Base-by-base conservation (phyloP, 768 basidiomycete genomes). In the Mycena filopes region DNA sequence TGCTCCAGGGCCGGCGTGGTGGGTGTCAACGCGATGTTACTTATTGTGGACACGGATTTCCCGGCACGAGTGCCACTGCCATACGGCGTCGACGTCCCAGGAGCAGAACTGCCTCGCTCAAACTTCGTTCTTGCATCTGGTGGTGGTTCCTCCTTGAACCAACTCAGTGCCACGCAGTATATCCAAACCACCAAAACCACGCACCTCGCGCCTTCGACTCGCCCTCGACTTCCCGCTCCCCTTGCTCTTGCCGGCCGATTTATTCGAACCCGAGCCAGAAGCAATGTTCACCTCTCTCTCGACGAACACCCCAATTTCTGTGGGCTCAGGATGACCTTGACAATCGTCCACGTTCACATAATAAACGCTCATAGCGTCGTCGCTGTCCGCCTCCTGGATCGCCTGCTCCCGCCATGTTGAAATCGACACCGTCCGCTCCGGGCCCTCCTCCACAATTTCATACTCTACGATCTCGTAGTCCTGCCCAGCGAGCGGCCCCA, bases 341-440 rank as follows among this genome's bases (percentile, higher is more conserved):
- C 77, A 80, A 21, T 80, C 79, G 25, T 76, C 76, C 6, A 78
- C 72, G 53, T 75, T 78, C 62, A 83, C 71, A 70, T 80, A 84
- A 73, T 83, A 84, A 31, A 86, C 77, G 58, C 83, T 84, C 75
- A 83, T 78, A 50, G 81, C 81, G 8, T 78, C 78, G 36, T 77
- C 73, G 33, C 73, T 68, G 45, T 73, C 75, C 12, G 76, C 73
- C 55, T 82, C 80, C 55, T 78, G 74, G 5, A 83, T 82, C 0
- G 86, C 84, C 46, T 84, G 82, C 69, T 88, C 84, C 36, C 86
- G 77, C 88, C 88, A 89, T 11, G 80, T 81, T 25, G 79, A 82
- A 57, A 89, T 83, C 49, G 84, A 86, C 7, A 86, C 84, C 10
- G 84, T 86, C 58, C 77, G 78, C 58, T 85, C 84, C 2, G 83